Evolutionary conservation across 345 rosid genomes (phyloP), one percentile per base, ranked within the genome.

Genomic region (Populus nigra): DNA sequence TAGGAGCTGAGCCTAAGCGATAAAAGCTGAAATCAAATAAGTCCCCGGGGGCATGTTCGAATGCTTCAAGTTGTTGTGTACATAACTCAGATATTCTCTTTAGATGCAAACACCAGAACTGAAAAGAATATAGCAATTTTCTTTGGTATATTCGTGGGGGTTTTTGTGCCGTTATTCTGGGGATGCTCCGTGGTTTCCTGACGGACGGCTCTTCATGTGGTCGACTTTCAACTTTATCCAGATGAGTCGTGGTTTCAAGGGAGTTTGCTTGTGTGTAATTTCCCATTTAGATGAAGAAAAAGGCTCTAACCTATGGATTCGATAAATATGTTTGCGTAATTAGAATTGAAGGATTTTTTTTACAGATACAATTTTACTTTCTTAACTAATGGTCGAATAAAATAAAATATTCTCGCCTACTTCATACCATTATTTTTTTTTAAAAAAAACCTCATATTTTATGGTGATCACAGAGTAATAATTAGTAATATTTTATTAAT

Each of bases 1-100:
- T 77, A 78, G 87, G 79, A 73, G 78, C 68, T 31, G 79, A 83
- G 83, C 68, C 75, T 36, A 77, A 75, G 77, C 68, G 68, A 80
- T 76, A 55, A 65, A 41, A 7, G n/a, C 71, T 45, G 59, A 43
- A 69, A 18, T 53, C 70, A 69, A 80, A 80, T 80, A 87, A 85
- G 77, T 61, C 57, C 61, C 11, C 3, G 5, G 29, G 29, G 78
- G 23, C 59, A 62, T 47, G 33, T 47, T 71, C 25, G 23, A 23
- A 27, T 68, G 81, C 62, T 49, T 66, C 73, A 62, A 63, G 79
- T 53, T 71, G 65, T 65, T 70, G 65, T 88, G 86, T 82, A 85
- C 73, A 85, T 80, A 83, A 69, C 53, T 69, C 49, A 66, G 62
- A 84, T 74, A 71, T 74, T 65, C 5, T 27, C 4, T 63, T 78